Evolutionary conservation across 495 filamentous ascomycete genomes (phyloP), one percentile per base, ranked within the genome.

Genomic region (Hypoxylon rickii): DNA sequence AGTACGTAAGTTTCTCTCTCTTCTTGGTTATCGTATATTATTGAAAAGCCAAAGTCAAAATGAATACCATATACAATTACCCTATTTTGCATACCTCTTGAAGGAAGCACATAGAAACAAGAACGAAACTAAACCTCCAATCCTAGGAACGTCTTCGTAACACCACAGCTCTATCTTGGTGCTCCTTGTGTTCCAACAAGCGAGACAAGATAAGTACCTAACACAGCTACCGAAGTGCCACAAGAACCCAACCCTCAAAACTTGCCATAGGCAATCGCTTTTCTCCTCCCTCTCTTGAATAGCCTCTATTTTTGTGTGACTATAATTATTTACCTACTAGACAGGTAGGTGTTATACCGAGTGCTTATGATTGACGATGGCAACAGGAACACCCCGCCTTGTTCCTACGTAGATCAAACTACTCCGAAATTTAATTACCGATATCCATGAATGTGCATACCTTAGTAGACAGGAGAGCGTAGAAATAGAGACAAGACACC

Each of bases 111-210:
- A n/a, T n/a, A 45, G 13, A 17, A 18, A n/a, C 22, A 18, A 24
- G 39, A 34, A 18, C 38, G 46, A 34, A 45, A 20, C 38, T 2
- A 7, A 13, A 37, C 16, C 21, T 11, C 34, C 18, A 29, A 55
- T 47, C 21, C 18, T 22, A 32, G 22, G 16, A 37, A 22, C 34
- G 22, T 21, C n/a, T 36, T 44, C 21, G 44, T 51, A 45, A 19
- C 15, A 51, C 50, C 16, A 42, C 33, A 18, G 39, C 40, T 40
- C 41, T 24, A 18, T 54, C 42, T 33, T 51, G 57, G 44, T 15
- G 38, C 44, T 32, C 13, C 51, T 61, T 45, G 45, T 61, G 57
- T 55, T 10, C 43, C 51, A 61, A 46, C 45, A 50, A 34, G 33
- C 44, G 45, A 55, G 43, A 50, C 50, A 60, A 24, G 39, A 54